Conservation (phyloP, 768 basidiomycete species). For the Xerocomellus dryophilus region DNA sequence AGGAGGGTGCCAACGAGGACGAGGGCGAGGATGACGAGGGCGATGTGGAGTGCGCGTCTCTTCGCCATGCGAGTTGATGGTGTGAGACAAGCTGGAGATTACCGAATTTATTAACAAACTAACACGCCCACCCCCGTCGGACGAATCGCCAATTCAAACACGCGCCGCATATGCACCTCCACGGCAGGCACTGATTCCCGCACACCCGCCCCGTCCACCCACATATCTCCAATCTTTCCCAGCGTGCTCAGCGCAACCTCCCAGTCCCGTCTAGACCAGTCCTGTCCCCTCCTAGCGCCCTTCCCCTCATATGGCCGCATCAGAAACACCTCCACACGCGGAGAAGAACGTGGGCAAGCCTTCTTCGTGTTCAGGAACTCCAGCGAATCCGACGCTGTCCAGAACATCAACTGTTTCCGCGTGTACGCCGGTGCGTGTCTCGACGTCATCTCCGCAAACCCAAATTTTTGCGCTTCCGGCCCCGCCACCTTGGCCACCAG, state of each 20-base stretch:
- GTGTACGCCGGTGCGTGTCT: constrained; percentile 55
- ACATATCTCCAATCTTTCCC: constrained; percentile 45
- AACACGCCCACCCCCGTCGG: constrained; percentile 35
- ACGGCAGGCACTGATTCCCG: constrained; percentile 48
- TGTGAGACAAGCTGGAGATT: not conserved
- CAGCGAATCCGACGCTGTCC: constrained; percentile 56
- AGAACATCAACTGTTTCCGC: constrained; percentile 42
- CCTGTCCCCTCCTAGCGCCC: constrained; percentile 66
- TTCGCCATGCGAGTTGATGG: constrained; percentile 36
- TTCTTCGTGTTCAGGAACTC: constrained; percentile 51
- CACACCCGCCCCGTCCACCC: constrained; percentile 55
- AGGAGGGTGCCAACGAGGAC: constrained; percentile 84
- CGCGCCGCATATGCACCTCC: constrained; percentile 43
- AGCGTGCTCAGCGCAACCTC: constrained; percentile 47
- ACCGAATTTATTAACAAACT: not conserved
- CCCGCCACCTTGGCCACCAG: constrained; percentile 56
- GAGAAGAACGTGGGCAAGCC: constrained; percentile 34
- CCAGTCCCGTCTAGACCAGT: constrained; percentile 75
- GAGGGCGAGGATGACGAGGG: constrained; percentile 61
- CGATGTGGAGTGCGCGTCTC: constrained; percentile 44
- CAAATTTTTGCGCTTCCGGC: constrained; percentile 41
- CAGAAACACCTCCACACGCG: constrained; percentile 52
- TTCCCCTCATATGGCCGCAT: constrained; percentile 42
- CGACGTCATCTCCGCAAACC: constrained; percentile 37
- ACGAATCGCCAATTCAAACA: constrained; percentile 47